Base-by-base conservation (phyloP, 2,329 filamentous ascomycete genomes). In the Trichoderma sp. region DNA sequence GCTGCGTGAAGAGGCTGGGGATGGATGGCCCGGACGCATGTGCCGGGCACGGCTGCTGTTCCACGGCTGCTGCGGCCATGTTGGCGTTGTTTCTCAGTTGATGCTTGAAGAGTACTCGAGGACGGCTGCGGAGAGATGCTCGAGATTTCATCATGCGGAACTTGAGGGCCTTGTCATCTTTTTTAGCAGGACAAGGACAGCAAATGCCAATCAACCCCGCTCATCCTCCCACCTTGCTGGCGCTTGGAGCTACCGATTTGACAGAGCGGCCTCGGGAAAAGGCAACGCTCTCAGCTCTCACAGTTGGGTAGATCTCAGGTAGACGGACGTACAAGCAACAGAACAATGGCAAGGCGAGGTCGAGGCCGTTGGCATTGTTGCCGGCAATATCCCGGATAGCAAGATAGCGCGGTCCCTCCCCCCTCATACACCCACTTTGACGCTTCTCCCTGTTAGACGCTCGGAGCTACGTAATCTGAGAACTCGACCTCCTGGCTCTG, bases 1-100 rank as follows among this genome's bases (percentile, higher is more conserved):
- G 77, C 17, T 75, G 76, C 7, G 81, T 85, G 76, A 88, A 90
- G 64, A 90, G 76, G 54, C 79, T 78, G 19, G 87, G 85, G 34
- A 88, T 75, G 21, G 64, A 67, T 21, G 68, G 67, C 19, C 48
- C 60, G 52, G 45, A 47, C 24, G 56, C 51, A 17, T 26, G 12
- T 54, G 56, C 28, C 39, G 65, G 41, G 43, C 52, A 45, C 19
- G 56, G 30, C 48, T 69, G 67, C 47, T 61, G 56, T 51, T 52
- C 51, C 66, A 65, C 14, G 57, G 63, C 58, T 66, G 60, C 43
- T 66, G 60, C 43, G 57, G 68, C 64, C 61, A 61, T 69, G 64
- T 58, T 66, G 55, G 68, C 64, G 58, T 55, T 69, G 64, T 60
- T 66, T 63, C 60, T 72, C 39, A 59, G 51, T 44, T 68, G 72